Percentiles rank a stretch among this genome's conserved stretches.
Conservation (phyloP, 2,329 filamentous ascomycete species). For the Fusarium albosuccineum region DNA sequence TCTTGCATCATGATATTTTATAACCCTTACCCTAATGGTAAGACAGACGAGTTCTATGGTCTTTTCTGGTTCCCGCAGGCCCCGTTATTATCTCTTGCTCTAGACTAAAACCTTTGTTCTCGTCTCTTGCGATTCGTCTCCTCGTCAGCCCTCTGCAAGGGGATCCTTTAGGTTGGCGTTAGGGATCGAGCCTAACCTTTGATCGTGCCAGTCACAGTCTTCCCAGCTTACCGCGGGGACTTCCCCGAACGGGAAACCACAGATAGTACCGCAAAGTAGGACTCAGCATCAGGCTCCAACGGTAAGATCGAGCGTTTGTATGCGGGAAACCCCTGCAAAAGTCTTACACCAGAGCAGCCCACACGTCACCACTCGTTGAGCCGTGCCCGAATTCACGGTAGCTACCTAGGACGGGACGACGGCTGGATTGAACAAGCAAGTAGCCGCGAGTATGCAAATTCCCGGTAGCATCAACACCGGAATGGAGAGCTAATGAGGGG, state of each 20-base stretch:
- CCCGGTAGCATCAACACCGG: slow-evolving; percentile 1
- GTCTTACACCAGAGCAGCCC: slow-evolving; percentile 9
- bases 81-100: not conserved
- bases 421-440: slow-evolving; percentile 8
- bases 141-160: not conserved
- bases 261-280: not conserved
- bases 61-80: too few relatives aligned
- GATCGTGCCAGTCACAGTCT: slow-evolving; percentile 9
- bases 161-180: not conserved
- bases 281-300: not conserved
- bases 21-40: too few relatives aligned
- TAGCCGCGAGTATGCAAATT: slow-evolving; percentile 9
- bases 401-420: not conserved
- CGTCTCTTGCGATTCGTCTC: not conserved
- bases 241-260: not conserved
- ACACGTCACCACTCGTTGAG: slow-evolving; percentile 24
- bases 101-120: not conserved
- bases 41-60: not conserved
- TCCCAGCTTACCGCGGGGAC: not conserved
- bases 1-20: too few relatives aligned
- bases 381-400: not conserved
- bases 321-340: slow-evolving; percentile 5
- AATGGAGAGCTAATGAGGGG: not conserved
- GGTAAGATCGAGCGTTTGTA: slow-evolving; percentile 5
- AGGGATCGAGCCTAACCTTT: slow-evolving; percentile 1